phyloP scores from a whole-genome alignment of 169 alveolate genomes.

The Eimeria acervulina region DNA sequence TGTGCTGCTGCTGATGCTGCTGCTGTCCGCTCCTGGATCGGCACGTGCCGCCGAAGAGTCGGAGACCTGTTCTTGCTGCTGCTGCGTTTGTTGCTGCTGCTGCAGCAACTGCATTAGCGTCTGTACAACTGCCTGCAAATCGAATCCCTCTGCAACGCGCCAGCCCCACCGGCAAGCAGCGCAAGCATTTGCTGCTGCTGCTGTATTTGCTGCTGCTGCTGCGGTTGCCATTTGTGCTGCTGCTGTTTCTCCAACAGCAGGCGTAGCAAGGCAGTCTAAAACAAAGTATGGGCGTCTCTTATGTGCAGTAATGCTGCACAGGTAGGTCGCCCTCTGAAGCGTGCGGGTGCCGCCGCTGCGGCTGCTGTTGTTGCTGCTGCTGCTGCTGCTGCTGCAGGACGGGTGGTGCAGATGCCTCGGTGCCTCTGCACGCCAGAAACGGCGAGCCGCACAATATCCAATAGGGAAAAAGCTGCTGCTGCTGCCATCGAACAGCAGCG shows the following conservation, averaged over 20 bases:
- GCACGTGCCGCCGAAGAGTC: not conserved
- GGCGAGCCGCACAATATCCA: conserved; percentile 66
- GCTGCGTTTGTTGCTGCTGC: conserved; percentile 21
- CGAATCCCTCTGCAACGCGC: conserved; percentile 81
- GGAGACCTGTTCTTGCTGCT: not conserved
- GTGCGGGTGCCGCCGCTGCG: not conserved
- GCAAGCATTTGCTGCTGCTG: not conserved
- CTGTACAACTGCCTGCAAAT: conserved; percentile 37
- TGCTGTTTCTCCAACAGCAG: not conserved
- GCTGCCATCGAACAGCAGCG: conserved; percentile 72
- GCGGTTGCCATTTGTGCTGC: not conserved
- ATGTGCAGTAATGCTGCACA: conserved; percentile 62
- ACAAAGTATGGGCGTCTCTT: conserved; percentile 57
- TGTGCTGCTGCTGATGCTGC: conserved; percentile 39
- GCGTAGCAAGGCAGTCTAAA: conserved; percentile 55
- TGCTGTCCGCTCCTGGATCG: not conserved
- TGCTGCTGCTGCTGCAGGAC: conserved; percentile 46
- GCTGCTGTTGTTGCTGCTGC: conserved; percentile 25
- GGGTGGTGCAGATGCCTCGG: conserved; percentile 5
- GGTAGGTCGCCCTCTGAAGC: conserved; percentile 70
- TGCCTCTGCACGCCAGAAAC: conserved; percentile 55
- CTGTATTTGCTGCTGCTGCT: not conserved
- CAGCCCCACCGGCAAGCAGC: conserved; percentile 69
- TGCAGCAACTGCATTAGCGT: conserved; percentile 36
- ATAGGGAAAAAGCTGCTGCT: conserved; percentile 39